Percentiles rank a stretch among this genome's conserved stretches.
Conservation (phyloP, 176 grass and related monocot species). For the Carex cristatella region DNA sequence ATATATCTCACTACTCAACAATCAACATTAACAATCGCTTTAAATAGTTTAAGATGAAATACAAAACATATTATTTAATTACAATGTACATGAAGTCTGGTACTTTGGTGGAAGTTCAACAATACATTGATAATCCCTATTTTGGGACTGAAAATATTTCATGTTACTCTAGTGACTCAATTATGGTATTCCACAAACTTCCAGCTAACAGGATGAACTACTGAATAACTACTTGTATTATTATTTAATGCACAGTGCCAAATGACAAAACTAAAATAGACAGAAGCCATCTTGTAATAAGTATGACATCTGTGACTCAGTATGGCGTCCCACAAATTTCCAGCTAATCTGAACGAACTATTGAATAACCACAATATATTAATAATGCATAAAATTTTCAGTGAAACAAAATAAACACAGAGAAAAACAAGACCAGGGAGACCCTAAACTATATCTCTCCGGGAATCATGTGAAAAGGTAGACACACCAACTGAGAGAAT, state of each 20-base stretch:
- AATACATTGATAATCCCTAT: background rate
- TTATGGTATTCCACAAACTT: background rate
- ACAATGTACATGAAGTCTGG: background rate
- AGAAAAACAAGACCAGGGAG: background rate
- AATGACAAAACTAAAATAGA: background rate
- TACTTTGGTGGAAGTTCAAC: background rate
- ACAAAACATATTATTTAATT: background rate
- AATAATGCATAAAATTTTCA: background rate
- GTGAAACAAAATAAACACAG: background rate
- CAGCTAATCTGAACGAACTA: background rate
- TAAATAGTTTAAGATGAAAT: background rate
- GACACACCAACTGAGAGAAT: background rate
- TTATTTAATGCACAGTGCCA: background rate
- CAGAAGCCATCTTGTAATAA: background rate
- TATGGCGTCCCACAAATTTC: background rate
- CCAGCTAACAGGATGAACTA: background rate
- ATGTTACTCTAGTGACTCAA: background rate
- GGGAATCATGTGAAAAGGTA: background rate
- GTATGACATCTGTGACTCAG: background rate
- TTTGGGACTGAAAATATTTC: background rate
- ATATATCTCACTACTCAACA: background rate
- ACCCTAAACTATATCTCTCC: background rate
- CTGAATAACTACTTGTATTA: background rate
- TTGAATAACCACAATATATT: background rate
- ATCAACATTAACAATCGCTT: background rate